Base-by-base conservation (phyloP, 257 asterid genomes). In the Nicotiana tomentosiformis region DNA sequence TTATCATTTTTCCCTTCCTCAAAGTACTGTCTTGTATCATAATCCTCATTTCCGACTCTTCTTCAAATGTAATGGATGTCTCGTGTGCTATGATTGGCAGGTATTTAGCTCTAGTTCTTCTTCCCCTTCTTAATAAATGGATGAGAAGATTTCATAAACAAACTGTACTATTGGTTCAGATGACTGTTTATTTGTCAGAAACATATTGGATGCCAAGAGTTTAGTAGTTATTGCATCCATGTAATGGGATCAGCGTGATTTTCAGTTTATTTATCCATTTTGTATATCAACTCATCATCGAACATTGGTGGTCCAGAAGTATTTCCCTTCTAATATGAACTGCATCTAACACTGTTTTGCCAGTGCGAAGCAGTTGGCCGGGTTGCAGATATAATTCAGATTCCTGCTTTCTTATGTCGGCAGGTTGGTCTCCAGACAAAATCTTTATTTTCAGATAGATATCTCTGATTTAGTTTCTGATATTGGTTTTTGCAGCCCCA, bases 361-460 rank as follows among this genome's bases (percentile, higher is more conserved):
- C 92, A 96, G 99, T 96, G 99, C 86, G 97, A 93, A 90, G 98
- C 98, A 53, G 98, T 96, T 84, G 98, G 99, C 82, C 92, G 78
- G 87, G 98, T 94, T 77, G 99, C 98, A 1, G 98, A 96, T 87
- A 93, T 96, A 83, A 94, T 96, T 84, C 99, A 96, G 90, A 93
- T 96, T 89, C 99, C 98, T 86, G 99, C 99, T 84, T 96, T 96
- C 86, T 89, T 96, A 68, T 94, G 99, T 88, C 93, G 98, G 60
- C 99, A 96, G 97, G 99, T 94, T 78, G 72, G 83, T 77, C 68
- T 46, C 15, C 51, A 18, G 55, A 4, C 43, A 69, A 7, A 51
- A 8, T 26, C 57, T n/a, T 80, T 69, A 46, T 46, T 83, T 32
- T 81, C n/a, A 35, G 37, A 16, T 18, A 58, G 49, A 77, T 32